Evolutionary conservation across 371 early-diverging fungal genomes (phyloP), one percentile per base, ranked within the genome.

Genomic region (Dinochytrium kinnereticum): DNA sequence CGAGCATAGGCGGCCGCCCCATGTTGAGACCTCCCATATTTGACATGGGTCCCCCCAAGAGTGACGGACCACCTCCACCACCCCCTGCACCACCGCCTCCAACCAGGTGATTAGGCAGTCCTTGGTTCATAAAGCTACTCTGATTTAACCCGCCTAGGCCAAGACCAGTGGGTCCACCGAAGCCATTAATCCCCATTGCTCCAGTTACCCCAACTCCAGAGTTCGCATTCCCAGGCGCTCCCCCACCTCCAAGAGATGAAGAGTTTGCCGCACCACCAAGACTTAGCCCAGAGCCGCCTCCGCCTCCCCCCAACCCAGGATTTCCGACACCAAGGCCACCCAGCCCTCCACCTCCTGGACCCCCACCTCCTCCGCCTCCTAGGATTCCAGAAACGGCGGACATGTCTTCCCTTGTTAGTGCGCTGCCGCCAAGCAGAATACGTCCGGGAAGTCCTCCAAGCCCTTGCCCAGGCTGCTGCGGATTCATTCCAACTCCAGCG

Each of bases 301-400:
- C 57, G 28, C 57, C 57, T 21, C 57, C 57, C 13, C 57, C 57
- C n/a, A n/a, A n/a, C n/a, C n/a, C n/a, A n/a, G n/a, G n/a, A n/a
- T n/a, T n/a, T n/a, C n/a, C n/a, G n/a, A n/a, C n/a, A n/a, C n/a
- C n/a, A n/a, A n/a, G n/a, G n/a, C n/a, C n/a, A n/a, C n/a, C n/a
- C n/a, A n/a, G n/a, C n/a, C n/a, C n/a, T n/a, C n/a, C n/a, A n/a
- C n/a, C n/a, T n/a, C n/a, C n/a, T n/a, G n/a, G n/a, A n/a, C n/a
- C n/a, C n/a, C n/a, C n/a, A n/a, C n/a, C n/a, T n/a, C n/a, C n/a
- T n/a, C n/a, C n/a, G n/a, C n/a, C n/a, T n/a, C n/a, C n/a, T 7
- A 55, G 57, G 7, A 55, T 55, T 24, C 57, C 57, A 17, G 57
- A 24, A 17, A 55, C 57, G 10, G 26, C 15, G 7, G 57, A 55